A percentile compares a stretch with the other conserved stretches of the same genome.
phyloP scores from a whole-genome alignment of 352 stramenopile genomes.

The Globisporangium megalacanthum region DNA sequence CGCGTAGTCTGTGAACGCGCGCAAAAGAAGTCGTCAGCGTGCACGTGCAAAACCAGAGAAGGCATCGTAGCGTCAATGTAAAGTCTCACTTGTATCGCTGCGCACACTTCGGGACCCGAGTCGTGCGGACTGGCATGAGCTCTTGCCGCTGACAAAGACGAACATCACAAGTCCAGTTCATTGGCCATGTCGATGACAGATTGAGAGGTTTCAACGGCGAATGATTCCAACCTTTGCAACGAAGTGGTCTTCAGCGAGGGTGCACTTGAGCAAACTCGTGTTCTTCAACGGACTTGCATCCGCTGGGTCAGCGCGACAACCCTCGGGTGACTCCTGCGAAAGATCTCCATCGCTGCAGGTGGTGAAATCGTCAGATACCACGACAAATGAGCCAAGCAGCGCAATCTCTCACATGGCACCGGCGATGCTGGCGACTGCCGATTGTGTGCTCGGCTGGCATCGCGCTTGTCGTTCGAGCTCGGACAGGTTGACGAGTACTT shows the following conservation, averaged over 20 bases:
- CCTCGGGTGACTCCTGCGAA: background rate
- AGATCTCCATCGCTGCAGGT: background rate
- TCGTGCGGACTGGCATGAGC: constrained; percentile 1
- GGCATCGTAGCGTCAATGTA: background rate
- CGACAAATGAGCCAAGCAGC: background rate
- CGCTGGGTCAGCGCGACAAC: background rate
- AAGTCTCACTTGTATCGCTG: constrained; percentile 11
- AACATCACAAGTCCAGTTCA: background rate
- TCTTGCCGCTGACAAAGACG: background rate
- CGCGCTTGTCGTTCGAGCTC: background rate
- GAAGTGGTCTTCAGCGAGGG: background rate
- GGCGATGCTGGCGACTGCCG: background rate
- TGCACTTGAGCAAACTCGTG: background rate
- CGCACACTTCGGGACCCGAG: background rate
- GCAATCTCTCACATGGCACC: background rate
- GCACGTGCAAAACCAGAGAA: background rate
- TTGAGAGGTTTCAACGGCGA: background rate
- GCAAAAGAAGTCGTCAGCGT: background rate
- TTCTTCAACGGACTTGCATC: background rate
- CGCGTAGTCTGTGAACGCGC: constrained; percentile 16
- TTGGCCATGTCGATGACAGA: background rate
- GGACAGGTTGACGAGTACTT: background rate
- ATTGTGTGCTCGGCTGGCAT: background rate
- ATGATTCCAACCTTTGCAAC: background rate
- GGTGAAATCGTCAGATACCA: background rate